These are phyloP conservation scores for Mesostigma viride DNA, from an alignment of 139 green algal species.

Conservation along the genomic window DNA sequence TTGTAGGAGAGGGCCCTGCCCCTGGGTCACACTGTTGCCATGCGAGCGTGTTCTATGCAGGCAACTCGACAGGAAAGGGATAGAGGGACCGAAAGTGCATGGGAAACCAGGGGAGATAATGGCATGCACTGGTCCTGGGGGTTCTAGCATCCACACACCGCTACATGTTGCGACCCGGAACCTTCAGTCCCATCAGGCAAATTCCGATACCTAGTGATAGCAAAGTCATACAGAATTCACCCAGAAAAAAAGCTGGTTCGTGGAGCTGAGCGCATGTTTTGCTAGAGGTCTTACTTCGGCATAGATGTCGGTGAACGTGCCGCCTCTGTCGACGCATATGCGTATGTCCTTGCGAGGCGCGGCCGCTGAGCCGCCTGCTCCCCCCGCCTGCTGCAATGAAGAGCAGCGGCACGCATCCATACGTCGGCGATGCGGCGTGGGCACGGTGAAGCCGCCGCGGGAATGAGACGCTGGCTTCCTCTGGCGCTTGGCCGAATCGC, in stretches of 20 bases:
- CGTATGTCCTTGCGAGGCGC: constrained; percentile 10
- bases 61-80: no score
- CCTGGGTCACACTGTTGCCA: no score
- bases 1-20: no score
- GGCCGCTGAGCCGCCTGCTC: not conserved
- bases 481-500: not conserved
- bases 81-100: no score
- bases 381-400: not conserved
- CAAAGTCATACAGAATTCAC: not conserved
- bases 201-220: not conserved
- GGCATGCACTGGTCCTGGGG: not conserved
- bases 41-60: no score
- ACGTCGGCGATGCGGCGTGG: no score
- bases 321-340: constrained; percentile 91
- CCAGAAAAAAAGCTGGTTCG: not conserved
- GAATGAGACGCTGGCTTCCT: not conserved
- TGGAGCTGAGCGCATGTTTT: not conserved
- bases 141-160: not conserved
- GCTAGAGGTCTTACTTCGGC: constrained; percentile 50
- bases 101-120: not conserved
- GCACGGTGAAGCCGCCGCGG: not conserved
- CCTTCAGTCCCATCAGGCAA: not conserved
- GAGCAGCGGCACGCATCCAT: not conserved
- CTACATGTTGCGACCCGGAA: not conserved
- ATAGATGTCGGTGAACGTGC: constrained; percentile 96